Conservation (phyloP, 140 eudicot genomes). For the Cichorium intybus region DNA sequence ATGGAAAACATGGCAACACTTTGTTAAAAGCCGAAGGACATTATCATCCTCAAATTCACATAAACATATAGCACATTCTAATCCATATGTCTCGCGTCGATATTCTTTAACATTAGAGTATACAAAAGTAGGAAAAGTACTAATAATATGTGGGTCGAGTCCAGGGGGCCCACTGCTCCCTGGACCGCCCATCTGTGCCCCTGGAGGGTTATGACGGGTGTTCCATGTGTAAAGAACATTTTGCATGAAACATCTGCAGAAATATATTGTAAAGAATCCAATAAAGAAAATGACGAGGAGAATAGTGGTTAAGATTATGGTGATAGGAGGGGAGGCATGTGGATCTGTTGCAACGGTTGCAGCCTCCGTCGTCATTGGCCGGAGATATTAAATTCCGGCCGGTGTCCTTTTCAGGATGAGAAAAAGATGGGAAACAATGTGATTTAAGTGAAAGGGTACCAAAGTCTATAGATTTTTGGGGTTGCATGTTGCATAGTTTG, state of each 20-base stretch:
- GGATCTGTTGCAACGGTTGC: conserved; percentile 31
- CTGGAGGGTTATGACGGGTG: conserved; percentile 40
- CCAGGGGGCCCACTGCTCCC: conserved; percentile 22
- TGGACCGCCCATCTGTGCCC: conserved; percentile 29
- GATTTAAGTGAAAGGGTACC: conserved; percentile 22
- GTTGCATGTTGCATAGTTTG: conserved; percentile 43
- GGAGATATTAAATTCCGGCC: conserved; percentile 50
- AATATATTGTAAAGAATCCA: conserved; percentile 66
- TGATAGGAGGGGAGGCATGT: conserved; percentile 46
- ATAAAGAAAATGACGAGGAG: conserved; percentile 54
- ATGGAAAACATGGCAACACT: conserved; percentile 82
- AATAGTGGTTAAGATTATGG: conserved; percentile 57
- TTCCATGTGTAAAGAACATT: conserved; percentile 50
- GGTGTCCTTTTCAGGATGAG: conserved; percentile 12
- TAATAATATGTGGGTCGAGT: conserved; percentile 55
- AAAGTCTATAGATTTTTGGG: conserved; percentile 2
- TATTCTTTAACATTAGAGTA: conserved; percentile 65
- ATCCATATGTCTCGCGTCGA: conserved; percentile 57
- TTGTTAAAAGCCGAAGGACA: conserved; percentile 52
- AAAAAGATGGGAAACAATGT: conserved; percentile 18
- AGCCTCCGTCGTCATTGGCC: conserved; percentile 58
- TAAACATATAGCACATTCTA: conserved; percentile 91
- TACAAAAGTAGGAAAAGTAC: conserved; percentile 59
- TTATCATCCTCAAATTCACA: conserved; percentile 58
- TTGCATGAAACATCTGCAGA: conserved; percentile 72